Conservation (phyloP, 2,329 filamentous ascomycete genomes). For the Didymella segeticola region DNA sequence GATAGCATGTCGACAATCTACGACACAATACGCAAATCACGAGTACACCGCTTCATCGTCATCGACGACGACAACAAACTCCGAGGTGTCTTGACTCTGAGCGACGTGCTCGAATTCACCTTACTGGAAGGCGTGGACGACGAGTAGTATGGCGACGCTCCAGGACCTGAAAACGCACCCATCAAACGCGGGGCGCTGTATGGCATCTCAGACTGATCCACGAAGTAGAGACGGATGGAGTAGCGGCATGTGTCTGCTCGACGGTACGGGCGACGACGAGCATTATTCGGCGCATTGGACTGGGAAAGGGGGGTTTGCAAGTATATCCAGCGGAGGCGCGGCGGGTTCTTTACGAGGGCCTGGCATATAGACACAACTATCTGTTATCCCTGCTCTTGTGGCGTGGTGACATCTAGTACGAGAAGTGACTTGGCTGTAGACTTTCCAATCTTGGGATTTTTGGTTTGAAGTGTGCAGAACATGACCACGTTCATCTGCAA, state of each 20-base stretch:
- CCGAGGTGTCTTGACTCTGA: conserved; percentile 88
- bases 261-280: neutral
- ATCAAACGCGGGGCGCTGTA: neutral
- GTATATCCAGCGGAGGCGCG: conserved; percentile 16
- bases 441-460: too few species aligned
- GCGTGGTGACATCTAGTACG: too few species aligned
- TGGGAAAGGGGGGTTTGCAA: conserved; percentile 4
- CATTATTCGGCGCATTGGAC: conserved; percentile 12
- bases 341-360: neutral
- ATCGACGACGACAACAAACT: conserved; percentile 89
- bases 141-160: conserved; percentile 20
- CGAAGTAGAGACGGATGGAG: neutral
- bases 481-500: too few species aligned
- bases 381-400: neutral
- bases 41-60: conserved; percentile 90
- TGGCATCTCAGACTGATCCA: neutral
- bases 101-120: conserved; percentile 95
- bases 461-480: too few species aligned
- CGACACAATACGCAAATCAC: conserved; percentile 92
- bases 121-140: conserved; percentile 76
- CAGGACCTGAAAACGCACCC: conserved; percentile 3
- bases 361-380: conserved; percentile 6
- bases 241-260: neutral
- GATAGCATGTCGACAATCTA: conserved; percentile 96
- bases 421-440: too few species aligned